These are phyloP conservation scores for Metschnikowia peoriensis DNA, from an alignment of 805 yeast species.

Conservation along the genomic window DNA sequence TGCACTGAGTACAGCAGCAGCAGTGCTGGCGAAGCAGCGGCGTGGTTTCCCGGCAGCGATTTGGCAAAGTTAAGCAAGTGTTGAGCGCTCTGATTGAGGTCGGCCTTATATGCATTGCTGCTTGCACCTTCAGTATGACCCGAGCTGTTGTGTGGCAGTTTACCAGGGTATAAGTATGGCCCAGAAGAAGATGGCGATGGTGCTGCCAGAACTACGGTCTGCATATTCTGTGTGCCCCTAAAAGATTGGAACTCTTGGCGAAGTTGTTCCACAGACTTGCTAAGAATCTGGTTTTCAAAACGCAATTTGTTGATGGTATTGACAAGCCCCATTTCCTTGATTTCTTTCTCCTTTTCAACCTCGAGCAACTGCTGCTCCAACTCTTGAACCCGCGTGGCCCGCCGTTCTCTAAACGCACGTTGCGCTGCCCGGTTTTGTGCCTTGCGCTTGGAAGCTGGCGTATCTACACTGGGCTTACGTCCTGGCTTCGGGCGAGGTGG, in stretches of 20 bases:
- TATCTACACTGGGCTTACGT: slow-evolving; percentile 62
- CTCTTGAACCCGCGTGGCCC: slow-evolving; percentile 79
- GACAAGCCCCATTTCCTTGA: slow-evolving; percentile 53
- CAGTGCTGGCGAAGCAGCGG: slow-evolving; percentile 21
- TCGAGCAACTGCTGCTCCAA: slow-evolving; percentile 67
- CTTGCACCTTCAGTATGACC: background rate
- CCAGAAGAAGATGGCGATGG: slow-evolving; percentile 6
- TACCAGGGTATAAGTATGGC: background rate
- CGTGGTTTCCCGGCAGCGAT: slow-evolving; percentile 17
- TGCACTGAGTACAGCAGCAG: slow-evolving; percentile 38
- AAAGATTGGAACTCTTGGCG: slow-evolving; percentile 29
- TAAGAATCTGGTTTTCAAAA: slow-evolving; percentile 43
- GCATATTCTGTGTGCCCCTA: slow-evolving; percentile 7
- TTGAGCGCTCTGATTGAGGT: slow-evolving; percentile 20
- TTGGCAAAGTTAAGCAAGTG: slow-evolving; percentile 21
- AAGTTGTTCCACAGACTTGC: slow-evolving; percentile 43
- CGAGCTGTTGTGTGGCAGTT: background rate
- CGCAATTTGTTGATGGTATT: slow-evolving; percentile 51
- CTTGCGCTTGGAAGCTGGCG: slow-evolving; percentile 81
- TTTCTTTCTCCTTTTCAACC: slow-evolving; percentile 64
- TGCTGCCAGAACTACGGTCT: background rate
- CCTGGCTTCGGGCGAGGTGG: slow-evolving; percentile 67
- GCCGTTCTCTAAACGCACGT: slow-evolving; percentile 82
- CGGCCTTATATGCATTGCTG: slow-evolving; percentile 12
- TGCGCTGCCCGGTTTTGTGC: slow-evolving; percentile 96